Evolutionary conservation across 805 yeast genomes (phyloP).

Genomic region (Candida ipomoeae): DNA sequence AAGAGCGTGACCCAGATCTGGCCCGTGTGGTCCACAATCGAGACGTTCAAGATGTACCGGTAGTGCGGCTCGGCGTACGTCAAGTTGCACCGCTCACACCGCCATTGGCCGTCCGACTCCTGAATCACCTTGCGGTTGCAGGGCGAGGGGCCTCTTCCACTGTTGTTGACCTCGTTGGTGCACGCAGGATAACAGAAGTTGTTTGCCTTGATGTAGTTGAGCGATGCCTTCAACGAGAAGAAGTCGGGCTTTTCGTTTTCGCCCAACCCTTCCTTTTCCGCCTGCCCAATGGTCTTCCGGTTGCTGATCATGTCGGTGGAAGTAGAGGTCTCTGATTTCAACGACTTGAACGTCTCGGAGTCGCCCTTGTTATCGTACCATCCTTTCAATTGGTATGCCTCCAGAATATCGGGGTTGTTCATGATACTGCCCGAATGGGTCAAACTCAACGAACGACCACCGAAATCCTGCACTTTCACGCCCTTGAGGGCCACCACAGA

Average conservation of each 20-base stretch:
- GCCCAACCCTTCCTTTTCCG: constrained; percentile 66
- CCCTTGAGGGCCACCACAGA: constrained; percentile 91
- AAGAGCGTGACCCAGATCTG: constrained; percentile 84
- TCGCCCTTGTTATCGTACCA: constrained; percentile 89
- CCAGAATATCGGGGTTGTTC: constrained; percentile 84
- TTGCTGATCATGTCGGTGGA: constrained; percentile 37
- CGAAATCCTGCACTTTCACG: constrained; percentile 81
- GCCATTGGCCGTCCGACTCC: constrained; percentile 69
- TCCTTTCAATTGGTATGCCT: constrained; percentile 83
- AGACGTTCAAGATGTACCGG: constrained; percentile 73
- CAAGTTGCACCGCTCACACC: constrained; percentile 88
- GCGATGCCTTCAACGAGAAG: constrained; percentile 69
- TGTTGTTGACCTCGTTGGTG: constrained; percentile 40
- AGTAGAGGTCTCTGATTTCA: constrained; percentile 48
- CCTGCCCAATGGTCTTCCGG: constrained; percentile 64
- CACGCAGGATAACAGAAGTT: constrained; percentile 91
- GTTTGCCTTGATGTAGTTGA: constrained; percentile 67
- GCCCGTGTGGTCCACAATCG: constrained; percentile 77
- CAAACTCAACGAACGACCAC: constrained; percentile 78
- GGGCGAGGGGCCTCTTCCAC: constrained; percentile 28
- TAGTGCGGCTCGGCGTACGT: constrained; percentile 65
- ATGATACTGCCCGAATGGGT: constrained; percentile 72
- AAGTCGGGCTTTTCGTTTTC: constrained; percentile 74
- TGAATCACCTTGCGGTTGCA: constrained; percentile 85
- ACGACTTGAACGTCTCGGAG: constrained; percentile 53